Base-by-base conservation (phyloP, 73 alveolate species). In the Paramecium pentaurelia region DNA sequence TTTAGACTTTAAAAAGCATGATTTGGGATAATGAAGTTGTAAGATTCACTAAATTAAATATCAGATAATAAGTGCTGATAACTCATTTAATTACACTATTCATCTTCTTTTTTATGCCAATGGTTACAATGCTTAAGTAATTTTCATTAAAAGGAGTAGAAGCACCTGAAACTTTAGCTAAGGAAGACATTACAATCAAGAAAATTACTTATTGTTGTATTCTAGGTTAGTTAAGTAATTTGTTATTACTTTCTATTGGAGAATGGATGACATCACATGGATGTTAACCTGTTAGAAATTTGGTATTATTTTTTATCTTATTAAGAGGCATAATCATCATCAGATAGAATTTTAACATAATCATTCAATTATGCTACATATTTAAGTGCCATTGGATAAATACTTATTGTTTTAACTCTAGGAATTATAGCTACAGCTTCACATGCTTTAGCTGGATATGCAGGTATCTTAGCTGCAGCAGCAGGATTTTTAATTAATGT, bases 181-280 rank as follows among this genome's bases (percentile, higher is more conserved):
- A 77, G 6, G 71, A 44, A 40, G 89, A 27, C 10, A 77, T 77
- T 18, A 42, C 71, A 12, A 40, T 40, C 0, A 40, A 40, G 18
- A 36, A 37, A 7, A 77, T 77, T 4, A 77, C 71, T 11, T 77
- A 77, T 77, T 12, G 71, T 40, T 77, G 89, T 38, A 77, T 77
- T 38, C 42, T 77, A 16, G 89, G 89, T 22, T 20, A 77, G 40
- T 77, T 77, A 8, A 18, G 71, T 45, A 77, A 77, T 42, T 77
- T 77, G 25, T 0, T 44, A 42, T 18, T 77, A 77, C 18, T 77
- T 16, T 28, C 71, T 4, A 27, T 77, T 11, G 89, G 40, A 44
- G 89, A 77, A 77, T 77, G 89, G 89, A n/a, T 77, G 71, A 77
- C 89, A 38, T 38, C 71, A n/a, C 89, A 77, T 77, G 89, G 89